Evolutionary conservation across 2,329 filamentous ascomycete genomes (phyloP), one percentile per base, ranked within the genome.

Genomic region (Lasiodiplodia theobromae): DNA sequence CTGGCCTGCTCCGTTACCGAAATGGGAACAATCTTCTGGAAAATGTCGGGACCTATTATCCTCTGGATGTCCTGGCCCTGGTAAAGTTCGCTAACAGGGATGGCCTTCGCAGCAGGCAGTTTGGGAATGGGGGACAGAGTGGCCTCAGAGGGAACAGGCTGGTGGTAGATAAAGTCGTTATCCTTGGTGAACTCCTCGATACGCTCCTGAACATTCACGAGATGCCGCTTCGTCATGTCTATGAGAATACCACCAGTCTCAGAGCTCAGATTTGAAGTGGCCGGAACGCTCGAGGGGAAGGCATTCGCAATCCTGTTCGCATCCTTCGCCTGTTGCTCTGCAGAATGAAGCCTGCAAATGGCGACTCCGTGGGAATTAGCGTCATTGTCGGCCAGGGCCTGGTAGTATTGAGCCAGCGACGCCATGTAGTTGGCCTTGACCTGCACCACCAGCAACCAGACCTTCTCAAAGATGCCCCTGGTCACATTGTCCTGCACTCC

Each of bases 91-190:
- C 92, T 97, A 37, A 99, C 95, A 0, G 96, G 95, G 71, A 99
- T 98, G 3, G 96, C 94, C 79, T 99, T 99, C 8, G 96, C 94
- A 1, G 96, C 96, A 4, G 95, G 94, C 18, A 98, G 86, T 78
- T 98, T 99, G 3, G 94, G 87, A 60, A 99, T 94, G 1, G 91
- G 87, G 1, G 92, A 83, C 14, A 99, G 83, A 34, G 91, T 91
- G 4, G 94, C 92, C 79, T 97, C 94, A 11, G 91, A 90, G 0
- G 96, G 95, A 1, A 99, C 91, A 1, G 89, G 90, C 74, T 98
- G 93, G 77, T 99, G 96, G 77, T 99, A 99, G 77, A 99, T 97
- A 79, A 96, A 98, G 77, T 99, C 96, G 73, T 99, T 99, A 79
- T 99, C 96, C 75, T 97, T 97, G 73, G 87, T 86, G 62, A 94